phyloP scores from a whole-genome alignment of 331 rosid genomes.

The Spiraea crenata region DNA sequence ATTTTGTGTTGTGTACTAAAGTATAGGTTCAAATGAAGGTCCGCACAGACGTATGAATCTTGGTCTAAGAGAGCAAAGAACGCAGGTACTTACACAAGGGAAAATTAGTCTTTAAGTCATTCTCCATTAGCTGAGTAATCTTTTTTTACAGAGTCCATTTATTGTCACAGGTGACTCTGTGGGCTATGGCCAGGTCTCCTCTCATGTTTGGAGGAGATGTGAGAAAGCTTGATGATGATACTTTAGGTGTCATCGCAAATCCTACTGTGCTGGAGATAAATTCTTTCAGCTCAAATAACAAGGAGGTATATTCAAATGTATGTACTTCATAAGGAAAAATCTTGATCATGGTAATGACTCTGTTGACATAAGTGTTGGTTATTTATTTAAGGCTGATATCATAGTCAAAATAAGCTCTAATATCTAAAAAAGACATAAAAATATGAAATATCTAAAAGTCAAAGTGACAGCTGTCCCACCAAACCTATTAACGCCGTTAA shows the following conservation, averaged over 20 bases:
- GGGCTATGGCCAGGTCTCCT: conserved; percentile 94
- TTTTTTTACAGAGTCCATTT: conserved; percentile 9
- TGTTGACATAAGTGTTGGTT: too few relatives aligned
- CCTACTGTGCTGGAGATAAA: conserved; percentile 80
- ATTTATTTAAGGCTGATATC: too few relatives aligned
- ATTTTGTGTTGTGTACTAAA: not conserved
- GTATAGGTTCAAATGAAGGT: conserved; percentile 74
- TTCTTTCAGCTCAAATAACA: conserved; percentile 66
- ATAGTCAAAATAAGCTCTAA: too few relatives aligned
- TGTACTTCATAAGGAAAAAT: conserved; percentile 6
- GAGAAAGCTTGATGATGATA: conserved; percentile 57
- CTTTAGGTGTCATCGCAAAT: conserved; percentile 55
- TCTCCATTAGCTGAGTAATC: not conserved
- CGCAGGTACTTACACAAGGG: conserved; percentile 56
- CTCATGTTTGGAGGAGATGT: conserved; percentile 97
- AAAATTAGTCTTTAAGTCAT: not conserved
- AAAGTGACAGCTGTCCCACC: too few relatives aligned
- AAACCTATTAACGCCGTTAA: too few relatives aligned
- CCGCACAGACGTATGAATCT: conserved; percentile 65
- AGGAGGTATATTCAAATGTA: conserved; percentile 66
- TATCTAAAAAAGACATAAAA: too few relatives aligned
- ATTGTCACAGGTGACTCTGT: conserved; percentile 69
- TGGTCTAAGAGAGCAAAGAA: conserved; percentile 61
- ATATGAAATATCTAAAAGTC: too few relatives aligned
- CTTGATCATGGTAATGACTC: conserved; percentile 11